Evolutionary conservation across 2,329 filamentous ascomycete species (phyloP).

Genomic region (Rhinocladiella mackenziei): DNA sequence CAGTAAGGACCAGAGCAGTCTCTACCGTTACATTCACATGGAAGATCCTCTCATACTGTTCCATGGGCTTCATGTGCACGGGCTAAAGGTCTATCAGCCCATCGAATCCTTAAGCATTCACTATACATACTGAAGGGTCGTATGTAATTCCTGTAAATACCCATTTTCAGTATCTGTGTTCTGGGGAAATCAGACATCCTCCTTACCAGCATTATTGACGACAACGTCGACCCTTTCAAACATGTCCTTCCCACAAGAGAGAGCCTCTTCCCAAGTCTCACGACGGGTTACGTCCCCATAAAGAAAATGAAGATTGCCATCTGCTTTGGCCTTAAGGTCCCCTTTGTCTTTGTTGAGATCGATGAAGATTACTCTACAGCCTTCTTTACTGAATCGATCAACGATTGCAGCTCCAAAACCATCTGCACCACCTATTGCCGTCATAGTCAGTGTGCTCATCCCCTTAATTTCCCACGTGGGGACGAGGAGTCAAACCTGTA

Average conservation of each 20-base stretch:
- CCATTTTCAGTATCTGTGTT: not conserved
- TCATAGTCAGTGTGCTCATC: slow-evolving; percentile 5
- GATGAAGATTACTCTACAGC: slow-evolving; percentile 1
- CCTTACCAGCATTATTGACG: slow-evolving; percentile 24
- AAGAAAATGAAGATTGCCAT: slow-evolving; percentile 1
- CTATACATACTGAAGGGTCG: not conserved
- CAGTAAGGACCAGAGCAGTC: no score
- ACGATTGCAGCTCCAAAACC: slow-evolving; percentile 7
- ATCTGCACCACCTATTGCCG: slow-evolving; percentile 3
- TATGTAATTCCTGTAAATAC: slow-evolving; percentile 5
- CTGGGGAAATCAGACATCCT: not conserved
- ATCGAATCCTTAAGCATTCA: not conserved
- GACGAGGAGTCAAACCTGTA: not conserved
- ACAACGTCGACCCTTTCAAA: slow-evolving; percentile 23
- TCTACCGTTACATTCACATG: slow-evolving; percentile 37
- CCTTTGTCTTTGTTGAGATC: slow-evolving; percentile 4
- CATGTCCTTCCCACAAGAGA: not conserved
- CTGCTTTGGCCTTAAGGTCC: slow-evolving; percentile 2
- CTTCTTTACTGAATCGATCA: slow-evolving; percentile 5
- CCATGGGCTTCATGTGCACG: slow-evolving; percentile 12
- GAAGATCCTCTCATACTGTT: slow-evolving; percentile 42
- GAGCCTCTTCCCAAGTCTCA: slow-evolving; percentile 4
- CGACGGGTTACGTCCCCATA: not conserved
- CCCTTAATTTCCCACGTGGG: not conserved
- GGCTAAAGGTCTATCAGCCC: slow-evolving; percentile 1